Conservation (phyloP, 2,329 filamentous ascomycete genomes). For the Penicillium rolfsii region DNA sequence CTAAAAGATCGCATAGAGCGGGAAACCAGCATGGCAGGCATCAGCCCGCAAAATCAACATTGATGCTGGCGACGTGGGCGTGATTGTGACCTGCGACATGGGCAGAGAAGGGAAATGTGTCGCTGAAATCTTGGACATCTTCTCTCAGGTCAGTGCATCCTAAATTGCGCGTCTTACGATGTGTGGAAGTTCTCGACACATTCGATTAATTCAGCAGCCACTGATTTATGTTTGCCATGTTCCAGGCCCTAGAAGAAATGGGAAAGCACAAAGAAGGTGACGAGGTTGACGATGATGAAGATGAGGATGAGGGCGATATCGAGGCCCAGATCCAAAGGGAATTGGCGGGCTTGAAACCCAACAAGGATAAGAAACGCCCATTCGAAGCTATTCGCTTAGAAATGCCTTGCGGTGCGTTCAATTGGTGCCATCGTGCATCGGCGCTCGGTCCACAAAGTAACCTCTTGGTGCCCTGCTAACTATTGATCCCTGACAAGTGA, state of each 20-base stretch:
- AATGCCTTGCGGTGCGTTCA: slow-evolving; percentile 51
- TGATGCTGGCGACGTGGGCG: slow-evolving; percentile 60
- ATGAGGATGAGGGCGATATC: slow-evolving; percentile 56
- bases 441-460: slow-evolving; percentile 15
- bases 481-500: slow-evolving; percentile 47
- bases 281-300: slow-evolving; percentile 36
- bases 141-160: slow-evolving; percentile 54
- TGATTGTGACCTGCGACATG: slow-evolving; percentile 66
- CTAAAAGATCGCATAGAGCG: slow-evolving; percentile 30
- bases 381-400: slow-evolving; percentile 59
- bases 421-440: neutral
- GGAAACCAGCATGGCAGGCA: slow-evolving; percentile 30
- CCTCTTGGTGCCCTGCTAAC: slow-evolving; percentile 10
- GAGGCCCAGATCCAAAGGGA: slow-evolving; percentile 64
- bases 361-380: slow-evolving; percentile 49
- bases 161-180: neutral
- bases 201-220: neutral
- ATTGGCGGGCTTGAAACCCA: slow-evolving; percentile 56
- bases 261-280: slow-evolving; percentile 25
- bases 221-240: neutral
- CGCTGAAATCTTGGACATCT: slow-evolving; percentile 60
- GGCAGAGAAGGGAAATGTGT: slow-evolving; percentile 64
- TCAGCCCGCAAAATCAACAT: slow-evolving; percentile 36
- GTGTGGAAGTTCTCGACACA: neutral
- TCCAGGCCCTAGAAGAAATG: slow-evolving; percentile 20